phyloP scores from a whole-genome alignment of 495 filamentous ascomycete species.

The Saxispiralis lemnorum region DNA sequence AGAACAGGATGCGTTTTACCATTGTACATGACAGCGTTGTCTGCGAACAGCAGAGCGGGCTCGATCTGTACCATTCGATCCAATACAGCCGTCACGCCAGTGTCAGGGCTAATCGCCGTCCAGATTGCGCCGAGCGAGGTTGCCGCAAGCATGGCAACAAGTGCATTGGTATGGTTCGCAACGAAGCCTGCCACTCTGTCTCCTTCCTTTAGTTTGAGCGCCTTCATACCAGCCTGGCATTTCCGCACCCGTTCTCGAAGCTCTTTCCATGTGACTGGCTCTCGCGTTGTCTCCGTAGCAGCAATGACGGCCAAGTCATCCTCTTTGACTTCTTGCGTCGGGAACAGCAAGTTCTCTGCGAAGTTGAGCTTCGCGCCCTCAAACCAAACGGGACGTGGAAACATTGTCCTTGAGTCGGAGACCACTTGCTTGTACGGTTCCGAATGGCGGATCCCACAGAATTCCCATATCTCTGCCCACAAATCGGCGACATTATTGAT shows the following conservation, averaged over 20 bases:
- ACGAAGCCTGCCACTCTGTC: constrained; percentile 72
- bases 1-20: constrained; percentile 59
- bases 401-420: constrained; percentile 46
- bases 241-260: constrained; percentile 57
- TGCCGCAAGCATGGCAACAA: constrained; percentile 73
- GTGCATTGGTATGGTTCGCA: constrained; percentile 66
- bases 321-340: constrained; percentile 39
- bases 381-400: constrained; percentile 76
- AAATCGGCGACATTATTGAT: constrained; percentile 55
- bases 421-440: constrained; percentile 45
- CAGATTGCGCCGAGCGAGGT: constrained; percentile 72
- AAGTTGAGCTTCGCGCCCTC: constrained; percentile 64
- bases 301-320: constrained; percentile 48
- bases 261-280: constrained; percentile 60
- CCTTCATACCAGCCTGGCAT: constrained; percentile 53
- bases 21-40: constrained; percentile 78
- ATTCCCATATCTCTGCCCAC: constrained; percentile 78
- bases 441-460: constrained; percentile 55
- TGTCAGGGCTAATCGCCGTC: constrained; percentile 77
- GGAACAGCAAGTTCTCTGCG: constrained; percentile 79
- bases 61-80: constrained; percentile 70
- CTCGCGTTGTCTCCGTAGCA: constrained; percentile 51
- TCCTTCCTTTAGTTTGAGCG: constrained; percentile 41
- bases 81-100: constrained; percentile 59
- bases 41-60: constrained; percentile 63